Evolutionary conservation across 257 asterid genomes (phyloP), one percentile per base, ranked within the genome.

Genomic region (Paraleonurus japonicus): DNA sequence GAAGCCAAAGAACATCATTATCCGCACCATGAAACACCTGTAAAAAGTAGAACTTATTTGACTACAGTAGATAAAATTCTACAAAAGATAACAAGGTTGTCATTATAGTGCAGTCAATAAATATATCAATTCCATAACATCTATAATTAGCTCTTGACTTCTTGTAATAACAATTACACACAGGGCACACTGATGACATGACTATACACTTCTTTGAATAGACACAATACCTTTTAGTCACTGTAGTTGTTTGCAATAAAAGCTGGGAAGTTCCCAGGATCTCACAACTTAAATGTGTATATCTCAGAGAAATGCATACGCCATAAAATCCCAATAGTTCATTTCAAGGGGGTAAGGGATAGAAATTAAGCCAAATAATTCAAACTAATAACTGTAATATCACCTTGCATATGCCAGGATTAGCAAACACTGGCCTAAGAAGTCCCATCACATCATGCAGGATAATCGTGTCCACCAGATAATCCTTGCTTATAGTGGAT

Each of bases 21-120:
- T 94, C 98, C 74, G 99, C 96, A 69, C 98, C 99, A 81, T 94
- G 99, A 80, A 94, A 89, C 66, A 94, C 96, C 99, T 94, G 85
- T 68, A 9, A 79, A 83, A 48, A 61, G 48, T 24, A 53, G 7
- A 66, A 65, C 59, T 69, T 37, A 1, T 10, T 75, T 50, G 27
- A 60, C 43, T 47, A 54, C 11, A 16, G 69, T 39, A 73, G 10
- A 75, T 22, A 32, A 30, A 61, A 3, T 2, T 62, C 41, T 17
- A 64, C 24, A 58, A 65, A 67, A 55, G 27, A 24, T 16, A 55
- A 69, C 26, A 47, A 24, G 47, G 33, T 27, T 50, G 69, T 24
- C 26, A 17, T 23, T 65, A 13, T 47, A 30, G 17, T 22, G 43
- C 28, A 33, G 43, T 67, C 54, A 39, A 51, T 35, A 47, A 64